phyloP scores from a whole-genome alignment of 192 early-diverging fungal genomes.

The Coemansia brasiliensis region DNA sequence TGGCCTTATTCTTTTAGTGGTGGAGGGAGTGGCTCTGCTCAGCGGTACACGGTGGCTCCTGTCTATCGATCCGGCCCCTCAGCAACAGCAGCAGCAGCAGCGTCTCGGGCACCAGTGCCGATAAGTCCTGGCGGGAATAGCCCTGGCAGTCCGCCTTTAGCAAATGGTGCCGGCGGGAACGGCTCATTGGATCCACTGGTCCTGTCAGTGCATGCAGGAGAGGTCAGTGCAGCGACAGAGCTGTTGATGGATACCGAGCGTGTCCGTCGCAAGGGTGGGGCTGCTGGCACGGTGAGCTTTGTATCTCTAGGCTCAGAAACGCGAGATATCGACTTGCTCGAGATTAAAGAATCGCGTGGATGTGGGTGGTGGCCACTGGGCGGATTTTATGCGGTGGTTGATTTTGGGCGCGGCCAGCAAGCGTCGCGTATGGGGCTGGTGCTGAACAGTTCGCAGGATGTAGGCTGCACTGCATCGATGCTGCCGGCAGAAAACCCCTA shows the following conservation, averaged over 20 bases:
- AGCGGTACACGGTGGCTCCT: constrained; percentile 14
- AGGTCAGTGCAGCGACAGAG: constrained; percentile 34
- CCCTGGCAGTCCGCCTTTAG: not conserved
- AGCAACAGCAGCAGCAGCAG: not conserved
- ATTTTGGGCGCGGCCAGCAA: constrained; percentile 13
- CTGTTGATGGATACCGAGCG: constrained; percentile 45
- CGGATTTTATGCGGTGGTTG: constrained; percentile 31
- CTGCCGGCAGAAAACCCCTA: constrained; percentile 22
- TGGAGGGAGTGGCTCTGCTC: not conserved
- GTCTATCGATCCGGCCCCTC: constrained; percentile 20
- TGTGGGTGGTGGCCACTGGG: constrained; percentile 53
- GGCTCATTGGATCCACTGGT: constrained; percentile 34
- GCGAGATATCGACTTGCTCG: constrained; percentile 29
- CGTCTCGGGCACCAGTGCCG: not conserved
- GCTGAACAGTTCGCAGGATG: constrained; percentile 29
- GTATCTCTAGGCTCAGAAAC: constrained; percentile 37
- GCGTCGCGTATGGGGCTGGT: constrained; percentile 16
- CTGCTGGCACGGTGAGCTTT: constrained; percentile 1
- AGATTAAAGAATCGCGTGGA: constrained; percentile 1
- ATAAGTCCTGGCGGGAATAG: not conserved
- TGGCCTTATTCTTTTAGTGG: constrained; percentile 14
- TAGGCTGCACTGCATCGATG: constrained; percentile 9
- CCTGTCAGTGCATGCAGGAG: constrained; percentile 49
- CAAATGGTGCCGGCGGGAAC: constrained; percentile 11
- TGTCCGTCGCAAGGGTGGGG: not conserved